Base-by-base conservation (phyloP, 176 grass and related monocot genomes). In the Puya raimondii region DNA sequence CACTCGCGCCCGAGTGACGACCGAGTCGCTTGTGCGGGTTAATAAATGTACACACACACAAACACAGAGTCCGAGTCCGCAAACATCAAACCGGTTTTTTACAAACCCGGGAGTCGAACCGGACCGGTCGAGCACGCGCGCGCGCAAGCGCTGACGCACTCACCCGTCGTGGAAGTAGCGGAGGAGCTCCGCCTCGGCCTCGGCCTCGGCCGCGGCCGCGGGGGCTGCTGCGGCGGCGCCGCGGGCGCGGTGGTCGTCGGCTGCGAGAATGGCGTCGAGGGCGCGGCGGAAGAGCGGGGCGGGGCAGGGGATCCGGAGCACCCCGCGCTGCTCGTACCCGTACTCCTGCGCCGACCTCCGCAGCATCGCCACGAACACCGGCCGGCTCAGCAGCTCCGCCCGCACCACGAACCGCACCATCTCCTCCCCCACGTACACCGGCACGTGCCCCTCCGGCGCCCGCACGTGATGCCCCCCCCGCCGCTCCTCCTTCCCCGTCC, bases 391-490 rank as follows among this genome's bases (percentile, higher is more conserved):
- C 53, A 94, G 66, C 75, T 86, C 85, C 4, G 83, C 74, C 29
- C 82, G 80, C 64, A 94, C 86, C 7, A 89, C 68, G 78, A 94
- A 94, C 65, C 90, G 78, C 75, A 76, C 86, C 83, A 74, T 70
- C 74, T 85, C 86, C 49, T 72, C 89, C 7, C 80, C 89, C 1
- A 92, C 90, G 80, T 72, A 81, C 68, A 94, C 78, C 68, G 90
- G 90, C 65, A 94, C 90, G 80, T 89, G 78, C 13, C 86, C 90
- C 75, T 89, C 86, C 22, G 83, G 79, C 22, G 72, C 64, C 53
- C 70, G 47, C 50, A 29, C 65, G 54, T 50, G 66, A 49, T 68
- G 57, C 72, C 48, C 50, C 12, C 13, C 21, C 50, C 69, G 53
- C 49, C 18, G 12, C 11, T 66, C 33, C 11, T 48, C 11, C 14